Evolutionary conservation across 768 basidiomycete species (phyloP).

Genomic region (Lactarius hatsudake): DNA sequence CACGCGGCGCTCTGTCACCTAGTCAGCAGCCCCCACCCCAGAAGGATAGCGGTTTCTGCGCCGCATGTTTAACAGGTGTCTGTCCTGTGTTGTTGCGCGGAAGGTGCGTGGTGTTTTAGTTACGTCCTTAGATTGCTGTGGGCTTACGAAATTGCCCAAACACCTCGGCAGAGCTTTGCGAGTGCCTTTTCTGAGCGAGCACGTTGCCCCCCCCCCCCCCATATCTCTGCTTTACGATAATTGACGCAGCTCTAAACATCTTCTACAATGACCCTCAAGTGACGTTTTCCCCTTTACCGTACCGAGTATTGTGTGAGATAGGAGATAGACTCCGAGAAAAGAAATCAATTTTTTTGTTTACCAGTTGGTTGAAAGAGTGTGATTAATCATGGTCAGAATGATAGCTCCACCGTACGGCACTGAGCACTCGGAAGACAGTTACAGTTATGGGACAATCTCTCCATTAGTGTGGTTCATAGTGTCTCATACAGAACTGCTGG

Average conservation of each 20-base stretch:
- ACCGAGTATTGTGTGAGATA: background rate
- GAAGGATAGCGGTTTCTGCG: conserved; percentile 49
- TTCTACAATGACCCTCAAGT: background rate
- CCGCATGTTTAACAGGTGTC: conserved; percentile 63
- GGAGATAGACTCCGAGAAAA: background rate
- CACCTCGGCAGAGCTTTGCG: conserved; percentile 58
- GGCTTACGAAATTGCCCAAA: conserved; percentile 14
- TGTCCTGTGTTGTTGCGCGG: conserved; percentile 71
- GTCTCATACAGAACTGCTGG: too few species aligned
- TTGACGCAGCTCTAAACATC: conserved; percentile 14
- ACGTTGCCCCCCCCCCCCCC: background rate
- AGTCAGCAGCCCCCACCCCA: conserved; percentile 50
- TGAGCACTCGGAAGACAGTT: too few species aligned
- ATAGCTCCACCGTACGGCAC: too few species aligned
- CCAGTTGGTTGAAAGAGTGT: background rate
- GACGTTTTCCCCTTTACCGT: background rate
- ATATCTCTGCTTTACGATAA: conserved; percentile 1
- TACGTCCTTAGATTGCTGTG: background rate
- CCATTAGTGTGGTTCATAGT: too few species aligned
- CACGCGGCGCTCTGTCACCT: conserved; percentile 26
- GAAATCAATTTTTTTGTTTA: background rate
- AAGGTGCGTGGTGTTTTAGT: conserved; percentile 46
- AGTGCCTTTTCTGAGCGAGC: conserved; percentile 58
- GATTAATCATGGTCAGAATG: background rate
- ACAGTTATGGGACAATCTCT: too few species aligned